phyloP scores from a whole-genome alignment of 2,329 filamentous ascomycete species.

The Ophiostoma tasmaniense region DNA sequence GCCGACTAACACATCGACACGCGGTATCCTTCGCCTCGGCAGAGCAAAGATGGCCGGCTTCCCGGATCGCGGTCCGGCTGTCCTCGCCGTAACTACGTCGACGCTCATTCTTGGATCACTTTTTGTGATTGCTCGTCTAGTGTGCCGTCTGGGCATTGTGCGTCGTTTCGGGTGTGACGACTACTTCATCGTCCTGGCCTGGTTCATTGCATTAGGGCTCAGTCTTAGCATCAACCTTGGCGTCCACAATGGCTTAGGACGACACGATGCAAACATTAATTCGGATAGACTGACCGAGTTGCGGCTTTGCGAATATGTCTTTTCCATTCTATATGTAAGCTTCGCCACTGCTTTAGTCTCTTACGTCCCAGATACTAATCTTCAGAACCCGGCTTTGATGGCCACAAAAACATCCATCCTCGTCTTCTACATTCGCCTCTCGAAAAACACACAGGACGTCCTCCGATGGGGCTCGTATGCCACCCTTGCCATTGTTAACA shows the following conservation, averaged over 20 bases:
- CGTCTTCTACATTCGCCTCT: slow-evolving; percentile 78
- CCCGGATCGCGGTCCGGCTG: slow-evolving; percentile 46
- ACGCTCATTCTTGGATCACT: slow-evolving; percentile 62
- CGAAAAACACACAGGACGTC: slow-evolving; percentile 65
- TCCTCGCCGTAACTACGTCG: slow-evolving; percentile 61
- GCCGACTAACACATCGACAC: not conserved
- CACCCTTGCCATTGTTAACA: slow-evolving; percentile 68
- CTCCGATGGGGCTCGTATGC: slow-evolving; percentile 76
- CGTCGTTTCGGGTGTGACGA: slow-evolving; percentile 67
- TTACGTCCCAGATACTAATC: slow-evolving; percentile 28
- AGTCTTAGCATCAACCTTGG: slow-evolving; percentile 59
- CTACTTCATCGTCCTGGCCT: slow-evolving; percentile 71
- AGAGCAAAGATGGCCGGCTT: not conserved
- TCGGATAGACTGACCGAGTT: slow-evolving; percentile 41
- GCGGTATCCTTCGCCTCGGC: not conserved
- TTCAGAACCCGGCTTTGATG: slow-evolving; percentile 74
- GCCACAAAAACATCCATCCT: slow-evolving; percentile 88
- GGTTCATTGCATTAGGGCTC: slow-evolving; percentile 61
- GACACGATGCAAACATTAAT: slow-evolving; percentile 54
- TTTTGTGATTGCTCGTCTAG: slow-evolving; percentile 66
- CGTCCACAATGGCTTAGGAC: slow-evolving; percentile 57
- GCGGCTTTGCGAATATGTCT: slow-evolving; percentile 53
- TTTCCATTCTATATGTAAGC: slow-evolving; percentile 54
- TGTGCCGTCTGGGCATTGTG: slow-evolving; percentile 66
- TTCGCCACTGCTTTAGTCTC: slow-evolving; percentile 6